Percentiles rank a stretch among this genome's conserved stretches.
These are phyloP conservation scores for Thielaviopsis musarum DNA, from an alignment of 2,329 filamentous ascomycete genomes.

Conservation along the genomic window DNA sequence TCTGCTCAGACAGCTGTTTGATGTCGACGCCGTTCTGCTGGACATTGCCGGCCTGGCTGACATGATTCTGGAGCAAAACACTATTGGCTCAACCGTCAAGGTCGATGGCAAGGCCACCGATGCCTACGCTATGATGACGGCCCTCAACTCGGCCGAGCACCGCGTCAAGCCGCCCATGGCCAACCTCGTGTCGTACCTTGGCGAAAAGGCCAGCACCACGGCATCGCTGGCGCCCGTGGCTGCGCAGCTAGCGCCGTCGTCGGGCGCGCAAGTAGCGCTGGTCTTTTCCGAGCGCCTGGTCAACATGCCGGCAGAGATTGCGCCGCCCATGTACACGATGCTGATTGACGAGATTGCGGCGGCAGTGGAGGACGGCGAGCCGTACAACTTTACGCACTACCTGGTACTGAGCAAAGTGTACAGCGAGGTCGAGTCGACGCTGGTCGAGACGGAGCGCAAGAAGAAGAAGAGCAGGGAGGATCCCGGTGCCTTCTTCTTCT, in stretches of 20 bases:
- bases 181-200: constrained; percentile 55
- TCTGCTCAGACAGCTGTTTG: constrained; percentile 79
- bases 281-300: constrained; percentile 86
- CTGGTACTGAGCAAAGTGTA: constrained; percentile 87
- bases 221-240: constrained; percentile 30
- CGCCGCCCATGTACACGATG: constrained; percentile 90
- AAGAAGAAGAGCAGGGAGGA: constrained; percentile 38
- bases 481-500: constrained; percentile 51
- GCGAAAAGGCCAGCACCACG: constrained; percentile 34
- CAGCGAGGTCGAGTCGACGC: constrained; percentile 63
- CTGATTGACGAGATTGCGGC: constrained; percentile 78
- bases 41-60: constrained; percentile 77
- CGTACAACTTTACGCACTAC: constrained; percentile 87
- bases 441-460: constrained; percentile 37
- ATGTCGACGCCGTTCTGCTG: constrained; percentile 71
- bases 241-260: constrained; percentile 18
- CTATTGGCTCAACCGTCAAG: constrained; percentile 88
- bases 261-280: constrained; percentile 52
- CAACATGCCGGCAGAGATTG: constrained; percentile 88
- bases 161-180: constrained; percentile 56
- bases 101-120: constrained; percentile 90
- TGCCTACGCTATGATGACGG: constrained; percentile 81
- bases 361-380: constrained; percentile 78
- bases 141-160: constrained; percentile 68
- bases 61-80: constrained; percentile 69